Conservation (phyloP, 371 early-diverging fungal species). For the Gilbertella persicaria region DNA sequence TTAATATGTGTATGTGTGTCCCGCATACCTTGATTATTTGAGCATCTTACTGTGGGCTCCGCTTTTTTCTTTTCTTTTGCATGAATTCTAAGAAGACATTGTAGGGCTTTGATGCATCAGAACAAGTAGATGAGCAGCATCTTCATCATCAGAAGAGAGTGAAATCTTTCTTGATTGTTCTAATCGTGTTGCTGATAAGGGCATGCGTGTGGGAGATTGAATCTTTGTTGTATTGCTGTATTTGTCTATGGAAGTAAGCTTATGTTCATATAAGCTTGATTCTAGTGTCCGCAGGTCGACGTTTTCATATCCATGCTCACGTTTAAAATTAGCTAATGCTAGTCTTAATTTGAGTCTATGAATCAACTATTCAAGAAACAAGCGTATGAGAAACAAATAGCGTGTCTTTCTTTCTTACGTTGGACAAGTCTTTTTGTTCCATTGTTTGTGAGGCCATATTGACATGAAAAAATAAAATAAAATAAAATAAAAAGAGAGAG, state of each 20-base stretch:
- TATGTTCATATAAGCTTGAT: constrained; percentile 11
- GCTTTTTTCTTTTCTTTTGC: too few relatives aligned
- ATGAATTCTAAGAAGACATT: constrained; percentile 10
- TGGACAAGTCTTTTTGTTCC: constrained; percentile 2
- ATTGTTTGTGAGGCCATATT: not conserved
- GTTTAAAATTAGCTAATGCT: constrained; percentile 30
- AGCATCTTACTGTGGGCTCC: too few relatives aligned
- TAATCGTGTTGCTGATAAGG: constrained; percentile 11
- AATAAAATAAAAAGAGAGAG: not conserved
- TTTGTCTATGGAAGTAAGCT: not conserved
- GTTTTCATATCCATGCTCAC: constrained; percentile 28
- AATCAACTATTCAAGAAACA: constrained; percentile 17
- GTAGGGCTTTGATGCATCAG: constrained; percentile 34
- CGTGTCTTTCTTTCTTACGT: not conserved
- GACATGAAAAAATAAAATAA: too few relatives aligned
- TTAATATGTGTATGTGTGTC: too few relatives aligned
- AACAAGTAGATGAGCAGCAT: constrained; percentile 32
- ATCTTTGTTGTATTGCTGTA: not conserved
- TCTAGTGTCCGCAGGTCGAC: constrained; percentile 24
- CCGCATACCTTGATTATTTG: too few relatives aligned
- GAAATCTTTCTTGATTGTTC: constrained; percentile 15
- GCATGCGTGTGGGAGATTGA: not conserved
- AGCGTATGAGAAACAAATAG: not conserved
- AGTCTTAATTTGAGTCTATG: constrained; percentile 28
- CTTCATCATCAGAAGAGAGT: constrained; percentile 28